Percentiles rank a stretch among this genome's conserved stretches.
phyloP scores from a whole-genome alignment of 495 filamentous ascomycete species.

The Hyaloscypha variabilis region DNA sequence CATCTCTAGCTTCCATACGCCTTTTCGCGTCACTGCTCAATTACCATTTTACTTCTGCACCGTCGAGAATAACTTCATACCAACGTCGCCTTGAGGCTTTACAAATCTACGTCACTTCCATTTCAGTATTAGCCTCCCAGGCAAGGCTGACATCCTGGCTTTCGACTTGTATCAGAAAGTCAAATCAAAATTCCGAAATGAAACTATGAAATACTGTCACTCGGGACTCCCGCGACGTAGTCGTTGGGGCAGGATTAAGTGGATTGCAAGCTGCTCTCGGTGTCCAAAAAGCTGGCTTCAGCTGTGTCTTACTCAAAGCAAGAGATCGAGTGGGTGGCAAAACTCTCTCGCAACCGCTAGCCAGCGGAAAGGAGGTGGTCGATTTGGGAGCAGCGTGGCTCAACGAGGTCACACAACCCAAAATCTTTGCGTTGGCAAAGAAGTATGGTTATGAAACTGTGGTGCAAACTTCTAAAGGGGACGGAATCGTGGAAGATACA shows the following conservation, averaged over 20 bases:
- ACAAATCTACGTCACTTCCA: no score
- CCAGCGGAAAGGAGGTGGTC: conserved; percentile 35
- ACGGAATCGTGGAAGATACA: conserved; percentile 37
- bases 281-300: conserved; percentile 43
- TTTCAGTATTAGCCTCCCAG: no score
- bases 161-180: no score
- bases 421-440: conserved; percentile 39
- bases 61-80: no score
- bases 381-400: conserved; percentile 57
- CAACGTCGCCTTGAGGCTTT: no score
- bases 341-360: conserved; percentile 35
- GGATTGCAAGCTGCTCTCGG: conserved; percentile 50
- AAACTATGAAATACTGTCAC: neutral
- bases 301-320: conserved; percentile 49
- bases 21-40: no score
- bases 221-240: conserved; percentile 33
- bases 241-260: conserved; percentile 53
- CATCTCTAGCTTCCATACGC: no score
- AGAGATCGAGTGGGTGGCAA: conserved; percentile 55
- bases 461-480: conserved; percentile 45
- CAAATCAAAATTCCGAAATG: no score
- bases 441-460: conserved; percentile 42
- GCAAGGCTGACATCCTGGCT: no score
- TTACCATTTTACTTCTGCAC: no score
- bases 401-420: conserved; percentile 51